Evolutionary conservation across 345 rosid species (phyloP).

Genomic region (Gynandropsis gynandra): DNA sequence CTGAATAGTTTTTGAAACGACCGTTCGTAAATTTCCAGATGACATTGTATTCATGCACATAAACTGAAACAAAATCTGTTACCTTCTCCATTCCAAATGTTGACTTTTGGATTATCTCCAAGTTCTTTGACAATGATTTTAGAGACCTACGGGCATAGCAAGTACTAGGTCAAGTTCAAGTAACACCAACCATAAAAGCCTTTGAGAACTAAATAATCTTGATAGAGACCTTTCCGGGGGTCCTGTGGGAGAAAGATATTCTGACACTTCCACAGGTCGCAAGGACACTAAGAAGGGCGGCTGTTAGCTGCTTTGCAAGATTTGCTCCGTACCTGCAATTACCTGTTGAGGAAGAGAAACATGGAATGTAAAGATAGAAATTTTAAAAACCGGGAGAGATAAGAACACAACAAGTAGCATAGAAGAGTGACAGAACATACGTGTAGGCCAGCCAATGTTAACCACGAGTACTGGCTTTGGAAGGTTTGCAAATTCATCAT

Average conservation of each 20-base stretch:
- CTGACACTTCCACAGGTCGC: slow-evolving; percentile 75
- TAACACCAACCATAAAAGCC: not conserved
- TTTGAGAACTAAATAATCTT: slow-evolving; percentile 6
- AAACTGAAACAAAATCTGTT: slow-evolving; percentile 4
- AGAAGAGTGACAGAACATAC: slow-evolving; percentile 36
- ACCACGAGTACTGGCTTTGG: slow-evolving; percentile 91
- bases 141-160: slow-evolving; percentile 43
- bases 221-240: slow-evolving; percentile 69
- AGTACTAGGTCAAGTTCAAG: slow-evolving; percentile 5
- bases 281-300: slow-evolving; percentile 48
- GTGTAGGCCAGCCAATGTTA: slow-evolving; percentile 83
- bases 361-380: not conserved
- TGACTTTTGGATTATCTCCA: slow-evolving; percentile 72
- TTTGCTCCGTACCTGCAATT: slow-evolving; percentile 76
- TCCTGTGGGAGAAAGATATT: slow-evolving; percentile 71
- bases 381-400: slow-evolving; percentile 10
- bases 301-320: slow-evolving; percentile 73
- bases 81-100: slow-evolving; percentile 93
- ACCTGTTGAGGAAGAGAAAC: slow-evolving; percentile 32
- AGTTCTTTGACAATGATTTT: slow-evolving; percentile 56
- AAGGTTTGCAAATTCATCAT: slow-evolving; percentile 80
- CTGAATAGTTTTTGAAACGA: slow-evolving; percentile 33
- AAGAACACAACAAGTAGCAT: slow-evolving; percentile 12
- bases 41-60: slow-evolving; percentile 11
- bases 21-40: slow-evolving; percentile 11